A percentile compares a stretch with the other conserved stretches of the same genome.
Conservation (phyloP, 2,329 filamentous ascomycete species). For the Elsinoe perseae region DNA sequence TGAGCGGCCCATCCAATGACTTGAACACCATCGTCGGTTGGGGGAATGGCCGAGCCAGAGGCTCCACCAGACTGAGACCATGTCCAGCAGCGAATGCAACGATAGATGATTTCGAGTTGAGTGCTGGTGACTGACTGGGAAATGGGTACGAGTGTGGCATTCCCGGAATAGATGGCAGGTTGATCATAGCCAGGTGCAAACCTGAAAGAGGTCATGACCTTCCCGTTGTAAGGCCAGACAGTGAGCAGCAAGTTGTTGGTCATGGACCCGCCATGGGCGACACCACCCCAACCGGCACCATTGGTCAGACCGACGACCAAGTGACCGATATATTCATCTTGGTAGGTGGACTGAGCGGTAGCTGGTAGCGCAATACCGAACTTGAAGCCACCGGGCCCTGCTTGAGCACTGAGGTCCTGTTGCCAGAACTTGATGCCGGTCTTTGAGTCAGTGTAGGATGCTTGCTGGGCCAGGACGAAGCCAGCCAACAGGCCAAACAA, state of each 20-base stretch:
- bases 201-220: slow-evolving; percentile 52
- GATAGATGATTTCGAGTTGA: slow-evolving; percentile 56
- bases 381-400: slow-evolving; percentile 37
- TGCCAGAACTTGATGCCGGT: slow-evolving; percentile 50
- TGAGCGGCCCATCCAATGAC: slow-evolving; percentile 15
- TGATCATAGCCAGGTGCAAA: slow-evolving; percentile 48
- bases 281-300: slow-evolving; percentile 50
- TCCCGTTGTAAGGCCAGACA: slow-evolving; percentile 48
- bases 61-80: slow-evolving; percentile 25
- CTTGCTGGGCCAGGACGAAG: slow-evolving; percentile 22
- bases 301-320: slow-evolving; percentile 40
- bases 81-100: slow-evolving; percentile 47
- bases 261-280: slow-evolving; percentile 52
- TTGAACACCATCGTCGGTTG: slow-evolving; percentile 25
- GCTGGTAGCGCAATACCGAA: slow-evolving; percentile 14
- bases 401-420: slow-evolving; percentile 36
- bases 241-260: slow-evolving; percentile 51
- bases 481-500: slow-evolving; percentile 18
- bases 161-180: slow-evolving; percentile 53
- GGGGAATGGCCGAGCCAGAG: slow-evolving; percentile 30
- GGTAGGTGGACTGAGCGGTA: slow-evolving; percentile 33
- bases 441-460: slow-evolving; percentile 26
- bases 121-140: slow-evolving; percentile 52
- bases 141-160: slow-evolving; percentile 55
- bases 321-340: slow-evolving; percentile 53